Conservation (phyloP, 345 rosid species). For the Litchi chinensis region DNA sequence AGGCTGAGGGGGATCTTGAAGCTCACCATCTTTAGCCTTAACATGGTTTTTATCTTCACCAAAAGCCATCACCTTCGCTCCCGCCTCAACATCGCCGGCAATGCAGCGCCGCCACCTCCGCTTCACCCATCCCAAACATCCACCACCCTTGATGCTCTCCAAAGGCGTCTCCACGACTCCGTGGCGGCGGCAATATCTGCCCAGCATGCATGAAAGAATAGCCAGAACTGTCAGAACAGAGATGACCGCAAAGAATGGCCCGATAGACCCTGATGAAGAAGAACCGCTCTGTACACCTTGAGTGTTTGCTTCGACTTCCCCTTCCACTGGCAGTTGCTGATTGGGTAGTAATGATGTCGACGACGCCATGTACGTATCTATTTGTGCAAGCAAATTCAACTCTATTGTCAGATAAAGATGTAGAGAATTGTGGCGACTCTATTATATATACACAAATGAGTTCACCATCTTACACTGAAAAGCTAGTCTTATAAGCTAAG, state of each 20-base stretch:
- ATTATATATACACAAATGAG: no score
- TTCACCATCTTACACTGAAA: no score
- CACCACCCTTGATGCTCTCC: conserved; percentile 42
- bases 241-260: conserved; percentile 73
- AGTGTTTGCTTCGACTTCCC: conserved; percentile 17
- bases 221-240: conserved; percentile 57
- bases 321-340: conserved; percentile 28
- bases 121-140: conserved; percentile 48
- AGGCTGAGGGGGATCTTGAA: neutral
- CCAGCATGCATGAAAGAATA: conserved; percentile 58
- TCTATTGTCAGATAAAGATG: no score
- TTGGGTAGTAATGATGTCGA: conserved; percentile 17
- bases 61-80: conserved; percentile 40
- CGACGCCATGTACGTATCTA: no score
- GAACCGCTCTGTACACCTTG: conserved; percentile 24
- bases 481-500: no score
- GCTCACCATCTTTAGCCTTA: neutral
- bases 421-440: no score
- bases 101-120: conserved; percentile 31
- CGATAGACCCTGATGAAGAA: conserved; percentile 60
- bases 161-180: conserved; percentile 25
- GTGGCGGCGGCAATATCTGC: conserved; percentile 47
- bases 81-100: conserved; percentile 45
- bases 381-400: no score
- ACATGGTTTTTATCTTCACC: conserved; percentile 8